A percentile compares a stretch with the other conserved stretches of the same genome.
Conservation (phyloP, 2,329 filamentous ascomycete species). For the Huntiella bhutanensis region DNA sequence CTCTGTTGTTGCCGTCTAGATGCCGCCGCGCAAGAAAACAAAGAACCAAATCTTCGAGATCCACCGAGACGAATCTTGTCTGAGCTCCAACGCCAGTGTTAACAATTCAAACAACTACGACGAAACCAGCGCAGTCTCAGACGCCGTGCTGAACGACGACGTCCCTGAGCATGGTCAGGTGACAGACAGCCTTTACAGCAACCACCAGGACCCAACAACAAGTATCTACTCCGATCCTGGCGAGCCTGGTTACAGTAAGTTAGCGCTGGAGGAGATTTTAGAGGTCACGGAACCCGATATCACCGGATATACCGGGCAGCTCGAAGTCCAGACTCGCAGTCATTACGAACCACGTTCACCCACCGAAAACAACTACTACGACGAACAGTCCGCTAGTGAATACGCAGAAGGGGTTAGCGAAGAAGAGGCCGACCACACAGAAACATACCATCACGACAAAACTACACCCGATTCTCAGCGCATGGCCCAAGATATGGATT, state of each 20-base stretch:
- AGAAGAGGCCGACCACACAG: background rate
- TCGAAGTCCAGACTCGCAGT: background rate
- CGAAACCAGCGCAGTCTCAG: background rate
- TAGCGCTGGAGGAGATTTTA: conserved; percentile 6
- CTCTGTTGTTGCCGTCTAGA: conserved; percentile 5
- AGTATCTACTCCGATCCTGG: conserved; percentile 8
- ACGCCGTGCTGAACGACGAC: background rate
- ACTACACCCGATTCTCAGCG: background rate
- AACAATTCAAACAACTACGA: conserved; percentile 1
- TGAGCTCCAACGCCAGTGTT: conserved; percentile 10
- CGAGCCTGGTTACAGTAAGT: conserved; percentile 7
- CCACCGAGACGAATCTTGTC: conserved; percentile 11
- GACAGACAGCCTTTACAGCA: background rate
- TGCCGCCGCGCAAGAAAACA: conserved; percentile 10
- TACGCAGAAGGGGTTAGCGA: background rate
- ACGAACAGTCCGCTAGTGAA: background rate
- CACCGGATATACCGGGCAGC: background rate
- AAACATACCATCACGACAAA: background rate
- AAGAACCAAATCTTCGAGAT: conserved; percentile 10
- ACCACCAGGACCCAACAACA: conserved; percentile 3
- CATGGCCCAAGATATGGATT: background rate
- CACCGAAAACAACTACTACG: background rate
- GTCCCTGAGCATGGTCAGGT: background rate
- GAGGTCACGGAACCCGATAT: conserved; percentile 8
- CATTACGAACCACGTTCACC: background rate